phyloP scores from a whole-genome alignment of 1,284 basidiomycete species.

The Binderoboletus segoi region DNA sequence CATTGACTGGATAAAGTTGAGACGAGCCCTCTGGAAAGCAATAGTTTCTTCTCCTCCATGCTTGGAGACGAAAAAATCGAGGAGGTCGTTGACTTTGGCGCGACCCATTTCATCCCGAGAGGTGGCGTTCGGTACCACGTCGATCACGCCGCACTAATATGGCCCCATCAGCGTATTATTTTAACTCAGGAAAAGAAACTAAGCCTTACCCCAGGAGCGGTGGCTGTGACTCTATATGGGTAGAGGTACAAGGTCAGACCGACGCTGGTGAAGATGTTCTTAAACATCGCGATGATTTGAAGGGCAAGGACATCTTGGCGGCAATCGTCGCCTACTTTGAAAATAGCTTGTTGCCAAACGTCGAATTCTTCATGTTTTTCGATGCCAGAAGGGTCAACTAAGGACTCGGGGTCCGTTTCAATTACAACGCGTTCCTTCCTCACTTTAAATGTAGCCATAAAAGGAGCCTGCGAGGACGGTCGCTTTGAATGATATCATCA shows the following conservation, averaged over 20 bases:
- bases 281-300: constrained; percentile 99
- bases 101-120: constrained; percentile 99
- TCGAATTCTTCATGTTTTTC: constrained; percentile 76
- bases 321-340: constrained; percentile 99
- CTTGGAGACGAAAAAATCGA: constrained; percentile 93
- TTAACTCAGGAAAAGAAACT: background rate
- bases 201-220: constrained; percentile 84
- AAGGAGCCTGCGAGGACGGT: constrained; percentile 76
- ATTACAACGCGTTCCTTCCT: constrained; percentile 75
- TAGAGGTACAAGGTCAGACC: constrained; percentile 93
- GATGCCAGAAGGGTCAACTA: constrained; percentile 59
- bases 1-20: constrained; percentile 99
- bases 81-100: constrained; percentile 95
- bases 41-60: constrained; percentile 91
- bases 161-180: background rate
- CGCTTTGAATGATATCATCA: background rate
- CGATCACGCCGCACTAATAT: constrained; percentile 92
- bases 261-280: constrained; percentile 91
- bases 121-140: constrained; percentile 97
- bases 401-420: constrained; percentile 65
- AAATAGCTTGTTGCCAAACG: constrained; percentile 98
- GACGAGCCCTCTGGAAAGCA: constrained; percentile 89
- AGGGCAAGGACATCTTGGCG: constrained; percentile 96
- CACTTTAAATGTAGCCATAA: constrained; percentile 99
- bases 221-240: constrained; percentile 97